These are phyloP conservation scores for Nannochloropsis granulata DNA, from an alignment of 108 stramenopile species.

Conservation along the genomic window DNA sequence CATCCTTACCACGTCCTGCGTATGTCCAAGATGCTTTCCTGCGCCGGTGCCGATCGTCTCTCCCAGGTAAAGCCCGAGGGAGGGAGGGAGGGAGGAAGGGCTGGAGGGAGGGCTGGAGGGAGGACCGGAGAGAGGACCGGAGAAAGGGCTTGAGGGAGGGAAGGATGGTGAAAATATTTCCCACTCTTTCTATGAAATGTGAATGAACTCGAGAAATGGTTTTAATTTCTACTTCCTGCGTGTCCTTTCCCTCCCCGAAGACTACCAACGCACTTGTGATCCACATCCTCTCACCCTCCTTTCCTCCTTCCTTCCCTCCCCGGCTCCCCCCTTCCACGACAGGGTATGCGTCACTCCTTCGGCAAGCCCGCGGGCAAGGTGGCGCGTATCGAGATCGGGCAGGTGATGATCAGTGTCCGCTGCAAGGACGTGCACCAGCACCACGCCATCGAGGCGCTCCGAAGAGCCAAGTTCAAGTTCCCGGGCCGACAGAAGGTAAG, in stretches of 20 bases:
- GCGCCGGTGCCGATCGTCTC: constrained; percentile 99
- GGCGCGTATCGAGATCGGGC: constrained; percentile 97
- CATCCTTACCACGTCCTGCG: constrained; percentile 99
- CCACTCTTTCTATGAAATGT: no score
- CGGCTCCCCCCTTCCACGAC: background rate
- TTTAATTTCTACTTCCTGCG: background rate
- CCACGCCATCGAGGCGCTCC: constrained; percentile 92
- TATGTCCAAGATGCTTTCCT: constrained; percentile 99
- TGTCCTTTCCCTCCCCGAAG: background rate
- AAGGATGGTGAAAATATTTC: no score
- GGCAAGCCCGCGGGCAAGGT: constrained; percentile 99
- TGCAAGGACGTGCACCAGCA: constrained; percentile 74
- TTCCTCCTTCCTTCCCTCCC: background rate
- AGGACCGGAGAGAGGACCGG: background rate
- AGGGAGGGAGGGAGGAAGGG: background rate
- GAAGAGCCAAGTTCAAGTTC: constrained; percentile 99
- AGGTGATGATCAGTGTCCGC: constrained; percentile 77
- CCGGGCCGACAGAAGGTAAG: constrained; percentile 91
- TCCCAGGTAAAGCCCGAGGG: background rate
- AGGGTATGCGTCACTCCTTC: constrained; percentile 99
- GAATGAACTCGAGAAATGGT: background rate
- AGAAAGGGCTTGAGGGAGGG: no score
- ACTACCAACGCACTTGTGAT: background rate
- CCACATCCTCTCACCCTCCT: background rate
- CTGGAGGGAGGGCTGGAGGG: background rate